Conservation (phyloP, 768 basidiomycete species). For the Cystofilobasidium capitatum region DNA sequence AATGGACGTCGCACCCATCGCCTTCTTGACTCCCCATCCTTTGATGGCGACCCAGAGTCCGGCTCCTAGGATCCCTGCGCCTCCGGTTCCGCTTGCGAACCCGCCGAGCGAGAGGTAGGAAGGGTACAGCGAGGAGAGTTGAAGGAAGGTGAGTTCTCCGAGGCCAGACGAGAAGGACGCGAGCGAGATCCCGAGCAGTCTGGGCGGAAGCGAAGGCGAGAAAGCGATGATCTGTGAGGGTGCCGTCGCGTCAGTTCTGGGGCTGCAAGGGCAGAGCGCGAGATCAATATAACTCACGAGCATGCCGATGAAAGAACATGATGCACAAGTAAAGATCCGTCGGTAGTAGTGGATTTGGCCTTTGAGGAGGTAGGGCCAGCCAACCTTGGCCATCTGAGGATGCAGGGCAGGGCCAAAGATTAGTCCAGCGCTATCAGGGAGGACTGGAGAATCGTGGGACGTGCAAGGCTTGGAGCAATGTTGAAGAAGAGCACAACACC, state of each 20-base stretch:
- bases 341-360: constrained; percentile 72
- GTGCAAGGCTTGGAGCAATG: constrained; percentile 50
- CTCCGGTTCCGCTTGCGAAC: constrained; percentile 89
- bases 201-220: constrained; percentile 55
- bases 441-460: no score
- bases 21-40: constrained; percentile 67
- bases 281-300: constrained; percentile 51
- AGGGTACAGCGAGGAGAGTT: constrained; percentile 53
- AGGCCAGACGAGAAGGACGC: constrained; percentile 86
- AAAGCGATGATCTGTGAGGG: constrained; percentile 59
- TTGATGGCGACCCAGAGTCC: constrained; percentile 91
- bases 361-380: constrained; percentile 83
- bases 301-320: constrained; percentile 73
- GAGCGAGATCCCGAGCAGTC: constrained; percentile 68
- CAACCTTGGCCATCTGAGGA: constrained; percentile 60
- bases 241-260: neutral
- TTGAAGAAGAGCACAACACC: constrained; percentile 93
- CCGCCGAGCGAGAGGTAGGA: constrained; percentile 57
- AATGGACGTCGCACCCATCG: constrained; percentile 55
- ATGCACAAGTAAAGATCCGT: constrained; percentile 64
- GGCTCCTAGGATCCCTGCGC: constrained; percentile 84
- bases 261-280: neutral
- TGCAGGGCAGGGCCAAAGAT: neutral
- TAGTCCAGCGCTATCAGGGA: constrained; percentile 58
- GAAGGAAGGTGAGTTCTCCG: constrained; percentile 88